Evolutionary conservation across 257 asterid genomes (phyloP).

Genomic region (Anisodus tanguticus): DNA sequence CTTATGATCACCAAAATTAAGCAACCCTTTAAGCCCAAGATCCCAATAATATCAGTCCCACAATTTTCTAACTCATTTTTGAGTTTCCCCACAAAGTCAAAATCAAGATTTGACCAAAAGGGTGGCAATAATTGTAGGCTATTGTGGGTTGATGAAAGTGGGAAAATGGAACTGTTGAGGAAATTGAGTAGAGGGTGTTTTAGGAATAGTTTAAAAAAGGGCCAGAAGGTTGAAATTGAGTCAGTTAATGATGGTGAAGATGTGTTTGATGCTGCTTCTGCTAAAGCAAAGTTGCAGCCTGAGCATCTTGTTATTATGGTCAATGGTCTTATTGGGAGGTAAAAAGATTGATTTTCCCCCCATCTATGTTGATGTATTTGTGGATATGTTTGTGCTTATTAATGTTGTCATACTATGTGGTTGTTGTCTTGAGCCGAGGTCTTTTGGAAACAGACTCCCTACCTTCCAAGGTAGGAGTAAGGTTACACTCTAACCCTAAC

Average conservation of each 20-base stretch:
- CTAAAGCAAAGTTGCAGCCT: conserved; percentile 61
- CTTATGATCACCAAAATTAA: conserved; percentile 60
- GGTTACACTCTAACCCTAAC: no score
- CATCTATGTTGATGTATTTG: neutral
- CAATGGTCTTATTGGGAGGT: conserved; percentile 89
- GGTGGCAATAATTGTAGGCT: conserved; percentile 39
- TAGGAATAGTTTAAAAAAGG: conserved; percentile 48
- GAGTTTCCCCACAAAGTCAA: conserved; percentile 42
- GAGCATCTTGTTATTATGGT: conserved; percentile 85
- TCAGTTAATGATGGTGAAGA: conserved; percentile 73
- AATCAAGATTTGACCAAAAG: conserved; percentile 33
- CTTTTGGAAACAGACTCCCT: no score
- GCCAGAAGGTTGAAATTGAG: conserved; percentile 60
- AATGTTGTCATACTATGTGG: neutral
- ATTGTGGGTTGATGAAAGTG: conserved; percentile 50
- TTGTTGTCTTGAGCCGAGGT: neutral
- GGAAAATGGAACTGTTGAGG: conserved; percentile 56
- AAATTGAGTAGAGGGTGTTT: conserved; percentile 67
- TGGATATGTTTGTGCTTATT: neutral
- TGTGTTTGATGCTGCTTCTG: conserved; percentile 60
- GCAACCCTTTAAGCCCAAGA: conserved; percentile 51
- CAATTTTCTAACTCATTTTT: conserved; percentile 42
- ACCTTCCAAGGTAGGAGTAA: no score
- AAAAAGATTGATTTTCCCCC: neutral
- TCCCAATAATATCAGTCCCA: conserved; percentile 41